A percentile compares a stretch with the other conserved stretches of the same genome.
These are phyloP conservation scores for Fomitopsis pinicola DNA, from an alignment of 1,284 basidiomycete genomes.

Conservation along the genomic window DNA sequence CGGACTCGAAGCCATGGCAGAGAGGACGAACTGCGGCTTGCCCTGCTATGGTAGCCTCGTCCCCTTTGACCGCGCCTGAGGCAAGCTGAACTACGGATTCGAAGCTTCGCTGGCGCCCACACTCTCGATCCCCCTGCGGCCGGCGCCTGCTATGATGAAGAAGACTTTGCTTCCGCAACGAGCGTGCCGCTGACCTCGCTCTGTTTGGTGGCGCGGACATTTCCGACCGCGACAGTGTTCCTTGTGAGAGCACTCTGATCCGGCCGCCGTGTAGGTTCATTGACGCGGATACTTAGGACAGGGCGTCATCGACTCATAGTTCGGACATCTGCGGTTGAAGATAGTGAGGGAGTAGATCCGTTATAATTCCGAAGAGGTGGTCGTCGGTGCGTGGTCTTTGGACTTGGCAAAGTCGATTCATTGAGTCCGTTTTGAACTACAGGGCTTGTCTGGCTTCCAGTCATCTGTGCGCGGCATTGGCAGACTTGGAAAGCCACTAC, in stretches of 20 bases:
- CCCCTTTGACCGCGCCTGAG: background rate
- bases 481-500: no score
- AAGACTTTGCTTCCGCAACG: background rate
- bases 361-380: background rate
- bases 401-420: background rate
- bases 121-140: background rate
- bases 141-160: background rate
- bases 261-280: background rate
- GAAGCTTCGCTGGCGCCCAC: no score
- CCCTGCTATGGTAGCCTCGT: background rate
- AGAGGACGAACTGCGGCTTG: background rate
- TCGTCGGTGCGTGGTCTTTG: background rate
- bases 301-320: background rate
- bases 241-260: background rate
- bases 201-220: background rate
- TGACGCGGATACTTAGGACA: background rate
- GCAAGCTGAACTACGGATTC: background rate
- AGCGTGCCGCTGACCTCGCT: background rate
- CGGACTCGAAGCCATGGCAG: background rate
- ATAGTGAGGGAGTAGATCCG: background rate
- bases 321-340: background rate
- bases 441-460: no score
- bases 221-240: background rate
- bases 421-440: no score
- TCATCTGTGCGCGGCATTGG: no score